Percentiles rank a stretch among this genome's conserved stretches.
Evolutionary conservation across 2,329 filamentous ascomycete species (phyloP).

Genomic region (Lasiodiplodia hormozganensis): DNA sequence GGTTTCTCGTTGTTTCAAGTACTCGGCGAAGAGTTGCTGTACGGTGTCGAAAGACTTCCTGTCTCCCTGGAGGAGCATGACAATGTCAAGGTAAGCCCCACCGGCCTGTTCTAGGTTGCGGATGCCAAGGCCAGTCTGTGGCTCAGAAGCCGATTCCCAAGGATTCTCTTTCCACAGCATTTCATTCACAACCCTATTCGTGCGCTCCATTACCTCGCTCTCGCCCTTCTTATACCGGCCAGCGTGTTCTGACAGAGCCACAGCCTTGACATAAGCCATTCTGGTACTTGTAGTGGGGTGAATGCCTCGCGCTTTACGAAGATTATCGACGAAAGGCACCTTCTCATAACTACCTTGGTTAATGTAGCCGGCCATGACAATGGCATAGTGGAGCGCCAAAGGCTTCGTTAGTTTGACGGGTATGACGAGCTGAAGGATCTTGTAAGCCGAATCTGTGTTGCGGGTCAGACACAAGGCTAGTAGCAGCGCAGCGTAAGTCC

Average conservation of each 20-base stretch:
- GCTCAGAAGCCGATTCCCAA: conserved; percentile 38
- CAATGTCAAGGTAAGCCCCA: conserved; percentile 60
- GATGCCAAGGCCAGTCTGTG: conserved; percentile 37
- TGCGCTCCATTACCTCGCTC: conserved; percentile 29
- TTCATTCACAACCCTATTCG: conserved; percentile 35
- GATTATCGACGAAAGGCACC: conserved; percentile 57
- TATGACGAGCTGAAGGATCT: conserved; percentile 60
- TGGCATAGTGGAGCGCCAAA: conserved; percentile 60
- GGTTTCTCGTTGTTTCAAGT: conserved; percentile 39
- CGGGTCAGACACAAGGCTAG: conserved; percentile 60
- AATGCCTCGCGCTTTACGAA: conserved; percentile 51
- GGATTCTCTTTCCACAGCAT: conserved; percentile 40
- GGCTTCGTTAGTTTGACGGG: conserved; percentile 53
- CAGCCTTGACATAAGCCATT: conserved; percentile 44
- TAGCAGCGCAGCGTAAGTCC: conserved; percentile 69
- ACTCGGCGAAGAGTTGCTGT: conserved; percentile 63
- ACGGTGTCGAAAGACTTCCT: conserved; percentile 47
- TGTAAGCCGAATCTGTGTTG: conserved; percentile 62
- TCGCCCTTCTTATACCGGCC: conserved; percentile 4
- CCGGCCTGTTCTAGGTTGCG: conserved; percentile 50
- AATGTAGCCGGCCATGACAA: conserved; percentile 60
- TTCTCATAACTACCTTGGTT: conserved; percentile 51
- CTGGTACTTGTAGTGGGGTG: conserved; percentile 51
- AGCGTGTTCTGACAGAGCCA: conserved; percentile 36
- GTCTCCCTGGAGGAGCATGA: conserved; percentile 63